Base-by-base conservation (phyloP, 805 yeast species). In the Wickerhamiella brachini region DNA sequence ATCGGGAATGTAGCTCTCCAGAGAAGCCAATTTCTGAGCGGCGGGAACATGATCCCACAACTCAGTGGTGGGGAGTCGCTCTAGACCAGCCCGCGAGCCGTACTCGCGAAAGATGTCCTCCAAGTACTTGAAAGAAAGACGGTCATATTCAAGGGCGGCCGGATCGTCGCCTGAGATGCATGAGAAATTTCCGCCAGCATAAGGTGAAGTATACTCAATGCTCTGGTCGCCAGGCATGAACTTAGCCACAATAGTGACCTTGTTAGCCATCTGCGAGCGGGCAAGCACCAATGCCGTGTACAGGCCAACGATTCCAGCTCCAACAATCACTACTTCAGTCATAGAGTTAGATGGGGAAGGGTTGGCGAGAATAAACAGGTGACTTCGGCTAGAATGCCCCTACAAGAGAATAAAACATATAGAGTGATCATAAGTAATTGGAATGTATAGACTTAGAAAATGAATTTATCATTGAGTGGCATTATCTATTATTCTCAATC, bases 141-240 rank as follows among this genome's bases (percentile, higher is more conserved):
- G 73, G 60, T 82, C 89, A 57, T 69, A 79, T 3, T 61, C 62
- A 49, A 80, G 58, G 0, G 76, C 70, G n/a, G 66, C 70, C 2
- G 64, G 64, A 56, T 80, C 84, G 53, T 74, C 71, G 1, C 80
- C 83, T 0, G 85, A 74, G 46, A 82, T 80, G 54, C 76, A 70
- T 2, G 80, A 73, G 59, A 77, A 78, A 60, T 78, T 78, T 7
- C 79, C 82, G 23, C 83, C 83, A 0, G 95, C 95, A 76, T 83
- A 82, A 0, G 95, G 95, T 0, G 89, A 82, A 1, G 95, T 80
- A 64, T 81, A 85, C 48, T 76, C 71, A 52, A 77, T 76, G 3
- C 87, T 79, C 56, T 78, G 82, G 60, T 85, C 95, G 4, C 94
- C 95, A 2, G 95, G 94, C 39, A 81, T 64, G 57, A 73, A 76